Conservation (phyloP, 176 grass and related monocot species). For the Raddia guianensis region DNA sequence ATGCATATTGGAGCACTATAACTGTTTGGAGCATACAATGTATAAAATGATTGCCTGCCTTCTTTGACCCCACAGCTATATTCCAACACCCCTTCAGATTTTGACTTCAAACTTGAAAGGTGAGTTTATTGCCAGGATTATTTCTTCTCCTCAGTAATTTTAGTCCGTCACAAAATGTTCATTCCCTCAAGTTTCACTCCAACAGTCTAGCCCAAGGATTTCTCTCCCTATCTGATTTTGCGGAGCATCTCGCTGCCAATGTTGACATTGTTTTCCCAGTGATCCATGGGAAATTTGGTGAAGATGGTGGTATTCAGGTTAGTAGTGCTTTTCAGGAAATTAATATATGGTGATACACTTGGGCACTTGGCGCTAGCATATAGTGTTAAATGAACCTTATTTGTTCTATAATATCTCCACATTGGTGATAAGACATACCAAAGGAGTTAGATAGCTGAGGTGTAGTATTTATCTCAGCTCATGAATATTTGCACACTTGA, state of each 20-base stretch:
- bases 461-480: not conserved
- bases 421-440: not conserved
- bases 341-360: not conserved
- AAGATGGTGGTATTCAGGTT: slow-evolving; percentile 97
- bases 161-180: not conserved
- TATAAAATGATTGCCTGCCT: slow-evolving; percentile 23
- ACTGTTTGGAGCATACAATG: not conserved
- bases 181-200: not conserved
- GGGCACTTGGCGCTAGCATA: not conserved
- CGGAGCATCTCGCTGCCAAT: slow-evolving; percentile 69
- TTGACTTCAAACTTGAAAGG: slow-evolving; percentile 98
- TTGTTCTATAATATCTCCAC: not conserved
- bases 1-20: not conserved
- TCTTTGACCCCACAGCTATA: slow-evolving; percentile 57
- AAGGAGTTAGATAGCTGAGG: not conserved
- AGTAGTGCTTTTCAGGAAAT: not conserved
- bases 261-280: slow-evolving; percentile 89
- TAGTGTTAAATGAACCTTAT: not conserved
- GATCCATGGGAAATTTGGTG: slow-evolving; percentile 92
- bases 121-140: not conserved
- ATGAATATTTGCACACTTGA: not conserved
- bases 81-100: slow-evolving; percentile 91
- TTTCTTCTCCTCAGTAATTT: slow-evolving; percentile 5
- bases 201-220: slow-evolving; percentile 85
- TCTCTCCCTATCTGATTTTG: slow-evolving; percentile 66